A percentile compares a stretch with the other conserved stretches of the same genome.
Conservation (phyloP, 78 protist species). For the Speleostelium caveatum region DNA sequence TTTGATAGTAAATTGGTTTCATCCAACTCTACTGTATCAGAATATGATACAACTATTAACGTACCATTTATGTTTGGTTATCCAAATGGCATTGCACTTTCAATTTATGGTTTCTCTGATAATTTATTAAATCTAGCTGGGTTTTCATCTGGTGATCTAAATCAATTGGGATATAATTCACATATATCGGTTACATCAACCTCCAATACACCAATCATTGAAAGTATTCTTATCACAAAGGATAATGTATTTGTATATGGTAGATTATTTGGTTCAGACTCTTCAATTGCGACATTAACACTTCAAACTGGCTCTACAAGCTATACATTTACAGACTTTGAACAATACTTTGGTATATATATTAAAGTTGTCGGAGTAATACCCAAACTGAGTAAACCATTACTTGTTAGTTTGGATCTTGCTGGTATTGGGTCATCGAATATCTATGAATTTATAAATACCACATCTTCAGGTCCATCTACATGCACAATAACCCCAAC, state of each 20-base stretch:
- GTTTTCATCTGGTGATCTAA: neutral
- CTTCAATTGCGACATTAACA: neutral
- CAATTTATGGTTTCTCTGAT: slow-evolving; percentile 14
- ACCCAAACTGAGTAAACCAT: neutral
- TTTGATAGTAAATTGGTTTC: too few relatives aligned
- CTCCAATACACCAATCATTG: neutral
- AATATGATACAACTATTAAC: neutral
- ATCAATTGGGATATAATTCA: neutral
- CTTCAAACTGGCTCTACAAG: neutral
- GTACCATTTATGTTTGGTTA: slow-evolving; percentile 13
- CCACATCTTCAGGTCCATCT: neutral
- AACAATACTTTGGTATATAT: neutral
- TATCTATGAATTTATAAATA: too few relatives aligned
- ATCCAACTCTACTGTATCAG: neutral
- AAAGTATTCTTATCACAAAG: neutral
- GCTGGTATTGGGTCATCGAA: neutral
- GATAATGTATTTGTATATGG: neutral
- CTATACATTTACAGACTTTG: neutral
- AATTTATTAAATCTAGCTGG: neutral
- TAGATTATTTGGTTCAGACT: neutral
- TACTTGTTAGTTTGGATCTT: neutral
- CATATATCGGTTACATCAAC: neutral
- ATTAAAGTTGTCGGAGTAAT: too few relatives aligned
- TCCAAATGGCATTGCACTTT: neutral
- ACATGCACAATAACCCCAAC: neutral